These are phyloP conservation scores for Leptomonas seymouri DNA, from an alignment of 208 protist genomes.

Conservation along the genomic window DNA sequence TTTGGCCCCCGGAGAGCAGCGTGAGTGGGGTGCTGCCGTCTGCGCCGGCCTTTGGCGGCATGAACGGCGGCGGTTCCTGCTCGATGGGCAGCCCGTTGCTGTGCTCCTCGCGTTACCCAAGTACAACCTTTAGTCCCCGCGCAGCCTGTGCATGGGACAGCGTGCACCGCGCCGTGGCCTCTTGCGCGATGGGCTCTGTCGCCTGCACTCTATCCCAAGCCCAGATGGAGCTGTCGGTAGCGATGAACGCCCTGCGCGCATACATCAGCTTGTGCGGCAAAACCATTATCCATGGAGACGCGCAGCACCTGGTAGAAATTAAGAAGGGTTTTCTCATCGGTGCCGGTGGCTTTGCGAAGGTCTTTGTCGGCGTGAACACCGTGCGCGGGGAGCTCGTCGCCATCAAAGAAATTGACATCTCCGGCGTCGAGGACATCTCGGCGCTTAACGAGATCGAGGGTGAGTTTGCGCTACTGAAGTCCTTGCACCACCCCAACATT, in stretches of 20 bases:
- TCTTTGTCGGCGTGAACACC: constrained; percentile 84
- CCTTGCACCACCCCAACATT: constrained; percentile 89
- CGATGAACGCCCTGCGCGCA: constrained; percentile 56
- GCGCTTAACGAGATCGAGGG: constrained; percentile 70
- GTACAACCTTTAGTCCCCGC: constrained; percentile 15
- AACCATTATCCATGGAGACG: constrained; percentile 73
- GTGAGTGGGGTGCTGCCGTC: constrained; percentile 25
- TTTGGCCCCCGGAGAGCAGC: constrained; percentile 27
- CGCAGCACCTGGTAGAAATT: constrained; percentile 65
- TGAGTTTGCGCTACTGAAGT: constrained; percentile 88
- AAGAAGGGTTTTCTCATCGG: constrained; percentile 79
- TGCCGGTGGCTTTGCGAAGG: constrained; percentile 84
- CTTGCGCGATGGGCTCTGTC: constrained; percentile 31
- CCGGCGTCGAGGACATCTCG: constrained; percentile 69
- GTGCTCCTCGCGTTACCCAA: constrained; percentile 12
- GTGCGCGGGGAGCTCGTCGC: constrained; percentile 83
- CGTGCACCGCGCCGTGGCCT: constrained; percentile 28
- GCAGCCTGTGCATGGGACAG: constrained; percentile 11
- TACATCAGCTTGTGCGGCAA: constrained; percentile 63
- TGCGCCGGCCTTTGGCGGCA: constrained; percentile 6
- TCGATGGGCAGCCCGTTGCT: constrained; percentile 27
- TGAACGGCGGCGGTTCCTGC: not conserved
- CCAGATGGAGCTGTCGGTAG: constrained; percentile 50
- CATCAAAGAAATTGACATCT: constrained; percentile 90
- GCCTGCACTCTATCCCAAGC: constrained; percentile 30